Evolutionary conservation across 495 filamentous ascomycete species (phyloP).

Genomic region (Wilcoxina mikolae): DNA sequence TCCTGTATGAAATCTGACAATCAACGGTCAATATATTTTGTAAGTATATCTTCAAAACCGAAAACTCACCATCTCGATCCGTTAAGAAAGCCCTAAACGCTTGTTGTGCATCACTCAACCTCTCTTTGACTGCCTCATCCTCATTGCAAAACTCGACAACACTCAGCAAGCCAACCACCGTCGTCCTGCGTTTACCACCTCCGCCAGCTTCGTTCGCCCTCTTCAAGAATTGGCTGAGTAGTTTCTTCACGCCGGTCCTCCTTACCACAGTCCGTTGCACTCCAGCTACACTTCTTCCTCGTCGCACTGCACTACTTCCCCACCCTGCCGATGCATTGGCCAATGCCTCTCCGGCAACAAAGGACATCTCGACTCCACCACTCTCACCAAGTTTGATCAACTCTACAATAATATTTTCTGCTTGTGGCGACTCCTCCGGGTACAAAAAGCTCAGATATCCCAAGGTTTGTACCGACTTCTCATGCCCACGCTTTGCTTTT

Average conservation of each 20-base stretch:
- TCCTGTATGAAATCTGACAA: constrained; percentile 70
- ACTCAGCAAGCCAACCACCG: constrained; percentile 44
- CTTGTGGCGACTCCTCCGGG: constrained; percentile 13
- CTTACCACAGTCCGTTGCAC: constrained; percentile 1
- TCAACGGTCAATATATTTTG: neutral
- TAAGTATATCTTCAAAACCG: neutral
- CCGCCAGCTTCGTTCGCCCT: constrained; percentile 6
- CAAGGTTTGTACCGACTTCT: constrained; percentile 60
- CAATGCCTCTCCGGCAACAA: constrained; percentile 75
- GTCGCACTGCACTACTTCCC: constrained; percentile 48
- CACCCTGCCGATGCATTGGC: constrained; percentile 63
- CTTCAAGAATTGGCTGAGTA: constrained; percentile 45
- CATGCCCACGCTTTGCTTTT: constrained; percentile 64
- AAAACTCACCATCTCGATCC: constrained; percentile 48
- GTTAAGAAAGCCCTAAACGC: constrained; percentile 78
- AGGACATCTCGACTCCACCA: constrained; percentile 70
- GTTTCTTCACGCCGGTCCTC: constrained; percentile 6
- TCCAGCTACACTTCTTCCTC: constrained; percentile 49
- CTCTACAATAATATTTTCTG: constrained; percentile 36
- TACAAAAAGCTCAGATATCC: constrained; percentile 50
- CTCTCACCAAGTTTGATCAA: constrained; percentile 67
- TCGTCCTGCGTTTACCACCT: neutral
- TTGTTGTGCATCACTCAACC: constrained; percentile 62
- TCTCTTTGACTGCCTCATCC: constrained; percentile 49
- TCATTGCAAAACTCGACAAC: constrained; percentile 84